Evolutionary conservation across 805 yeast genomes (phyloP), one percentile per base, ranked within the genome.

Genomic region (Yamadazyma nakazawae): DNA sequence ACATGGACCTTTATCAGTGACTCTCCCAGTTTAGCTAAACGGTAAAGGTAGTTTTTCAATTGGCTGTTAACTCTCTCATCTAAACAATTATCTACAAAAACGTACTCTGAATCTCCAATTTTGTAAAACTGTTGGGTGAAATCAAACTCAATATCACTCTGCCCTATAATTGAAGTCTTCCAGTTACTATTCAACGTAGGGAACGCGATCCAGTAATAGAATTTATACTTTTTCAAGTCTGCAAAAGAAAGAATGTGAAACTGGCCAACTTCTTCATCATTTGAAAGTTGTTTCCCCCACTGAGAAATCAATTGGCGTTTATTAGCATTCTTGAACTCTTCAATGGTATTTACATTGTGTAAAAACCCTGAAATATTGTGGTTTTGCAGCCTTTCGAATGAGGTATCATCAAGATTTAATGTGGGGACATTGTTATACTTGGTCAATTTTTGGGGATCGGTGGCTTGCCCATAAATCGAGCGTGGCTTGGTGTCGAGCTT

Each of bases 121-220:
- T 37, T n/a, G 19, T 34, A 42, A 37, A 47, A 42, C 34, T 46
- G 49, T n/a, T 32, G 28, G 7, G 18, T 13, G n/a, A 37, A 28
- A n/a, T 34, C 45, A 17, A 41, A 39, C 24, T 18, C 37, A n/a
- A 40, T 11, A 5, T 34, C 19, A 34, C 38, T 25, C 12, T 13
- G 12, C 2, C n/a, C 37, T 17, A 17, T 21, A 12, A 16, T 18
- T 17, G 10, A 17, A n/a, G 40, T 41, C 6, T 30, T 16, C 47
- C 51, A 45, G 17, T 40, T 18, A 25, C 50, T 48, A 16, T 49
- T 32, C 30, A 88, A 62, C 1, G 79, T 67, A 0, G 99, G 97
- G 52, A 81, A 81, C 13, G 88, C 85, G 53, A 88, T 77, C 99
- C 99, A 95, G 65, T 94, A 91, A 58, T 79, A 85, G 60, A 85